Base-by-base conservation (phyloP, 495 filamentous ascomycete genomes). In the Podospora pseudoanserina region DNA sequence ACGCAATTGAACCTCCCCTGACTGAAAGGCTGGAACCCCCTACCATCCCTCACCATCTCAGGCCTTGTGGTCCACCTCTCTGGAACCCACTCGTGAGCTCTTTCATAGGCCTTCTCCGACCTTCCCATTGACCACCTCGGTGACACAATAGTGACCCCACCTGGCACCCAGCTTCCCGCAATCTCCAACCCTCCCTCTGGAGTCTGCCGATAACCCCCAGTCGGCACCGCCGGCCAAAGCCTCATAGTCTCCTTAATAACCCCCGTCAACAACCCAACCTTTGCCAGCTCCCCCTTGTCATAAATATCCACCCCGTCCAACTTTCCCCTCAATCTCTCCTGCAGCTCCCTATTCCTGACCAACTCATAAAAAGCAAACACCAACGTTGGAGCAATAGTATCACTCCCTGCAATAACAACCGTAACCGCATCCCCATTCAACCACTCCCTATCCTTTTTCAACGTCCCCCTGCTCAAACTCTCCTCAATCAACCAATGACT, bases 211-310 rank as follows among this genome's bases (percentile, higher is more conserved):
- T 81, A 79, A 18, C 82, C 67, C 4, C 78, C 80, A 44, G 70
- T 77, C 0, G 83, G 74, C 3, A 82, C 76, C 0, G 87, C 84
- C 5, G 87, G 83, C 69, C 84, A 85, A 59, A 87, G 73, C 0
- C 87, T 82, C 75, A 89, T 70, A 2, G 77, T 75, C 71, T 90
- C 87, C 56, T 86, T 75, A 1, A 88, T 74, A 20, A 80, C 81
- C 3, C 86, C 87, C n/a, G 81, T 56, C 71, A 88, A 67, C 34
- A 75, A 61, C 34, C 32, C 39, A 16, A 71, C 53, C 26, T 61
- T 61, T 4, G 67, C 58, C 13, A 75, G 62, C 3, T 62, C 44
- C 39, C 20, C 75, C 74, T 55, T 76, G 71, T 7, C 65, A 64
- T 19, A 69, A 62, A 39, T 67, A 65, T 3, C 69, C 68, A 20